Evolutionary conservation across 2,329 filamentous ascomycete species (phyloP).

Genomic region (Simplicillium aogashimaense): DNA sequence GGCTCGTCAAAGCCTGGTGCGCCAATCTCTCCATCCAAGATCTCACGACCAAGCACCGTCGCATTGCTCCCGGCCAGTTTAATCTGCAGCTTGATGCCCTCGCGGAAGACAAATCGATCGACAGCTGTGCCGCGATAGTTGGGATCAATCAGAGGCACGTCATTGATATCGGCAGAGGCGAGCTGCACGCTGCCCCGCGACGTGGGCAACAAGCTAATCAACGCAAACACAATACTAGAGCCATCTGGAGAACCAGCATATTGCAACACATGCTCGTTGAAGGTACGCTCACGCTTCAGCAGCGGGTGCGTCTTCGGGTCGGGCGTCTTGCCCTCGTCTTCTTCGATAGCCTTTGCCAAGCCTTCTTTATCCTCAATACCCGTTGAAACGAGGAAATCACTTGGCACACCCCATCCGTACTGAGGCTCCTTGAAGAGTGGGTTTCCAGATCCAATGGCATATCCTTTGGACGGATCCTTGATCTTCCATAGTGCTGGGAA

Average conservation of each 20-base stretch:
- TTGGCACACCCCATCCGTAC: constrained; percentile 22
- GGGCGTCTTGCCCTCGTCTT: constrained; percentile 20
- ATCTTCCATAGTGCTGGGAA: constrained; percentile 19
- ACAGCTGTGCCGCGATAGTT: constrained; percentile 19
- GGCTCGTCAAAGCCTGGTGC: constrained; percentile 10
- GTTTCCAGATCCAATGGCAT: constrained; percentile 21
- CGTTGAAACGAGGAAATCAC: constrained; percentile 24
- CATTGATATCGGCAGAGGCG: constrained; percentile 9
- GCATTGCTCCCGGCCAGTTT: constrained; percentile 9
- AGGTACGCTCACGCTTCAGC: constrained; percentile 12
- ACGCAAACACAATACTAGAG: constrained; percentile 11
- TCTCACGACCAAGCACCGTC: constrained; percentile 10
- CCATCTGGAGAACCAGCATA: constrained; percentile 13
- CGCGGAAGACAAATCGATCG: constrained; percentile 18
- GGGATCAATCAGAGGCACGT: constrained; percentile 15
- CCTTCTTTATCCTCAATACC: constrained; percentile 14
- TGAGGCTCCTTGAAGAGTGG: constrained; percentile 23
- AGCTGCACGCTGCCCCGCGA: constrained; percentile 17
- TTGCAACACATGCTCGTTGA: constrained; percentile 10
- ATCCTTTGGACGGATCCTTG: constrained; percentile 20
- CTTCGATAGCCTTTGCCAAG: constrained; percentile 19
- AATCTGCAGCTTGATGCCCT: constrained; percentile 14
- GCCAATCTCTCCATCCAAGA: constrained; percentile 13
- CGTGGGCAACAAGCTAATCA: constrained; percentile 14
- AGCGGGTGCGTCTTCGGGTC: constrained; percentile 21